A percentile compares a stretch with the other conserved stretches of the same genome.
Conservation (phyloP, 192 early-diverging fungal genomes). For the Obelidium mucronatum region DNA sequence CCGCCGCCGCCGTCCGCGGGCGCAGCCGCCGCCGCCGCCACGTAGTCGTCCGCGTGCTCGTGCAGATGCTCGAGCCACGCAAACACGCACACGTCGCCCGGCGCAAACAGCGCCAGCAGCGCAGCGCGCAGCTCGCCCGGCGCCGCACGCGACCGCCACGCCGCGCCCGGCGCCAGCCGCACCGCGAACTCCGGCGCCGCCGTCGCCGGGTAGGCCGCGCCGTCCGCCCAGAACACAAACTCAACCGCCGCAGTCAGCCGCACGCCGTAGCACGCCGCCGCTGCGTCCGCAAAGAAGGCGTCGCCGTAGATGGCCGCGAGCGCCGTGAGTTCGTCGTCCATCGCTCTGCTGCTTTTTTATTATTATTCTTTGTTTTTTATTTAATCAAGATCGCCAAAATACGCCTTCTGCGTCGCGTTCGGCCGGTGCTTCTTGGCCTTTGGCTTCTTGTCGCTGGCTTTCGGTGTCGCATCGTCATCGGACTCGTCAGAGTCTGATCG, state of each 20-base stretch:
- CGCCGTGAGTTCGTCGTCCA: constrained; percentile 40
- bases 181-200: constrained; percentile 32
- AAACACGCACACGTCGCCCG: constrained; percentile 71
- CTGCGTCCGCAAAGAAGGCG: not conserved
- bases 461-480: not conserved
- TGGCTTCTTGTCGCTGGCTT: constrained; percentile 2
- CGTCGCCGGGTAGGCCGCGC: constrained; percentile 30
- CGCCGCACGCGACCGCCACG: constrained; percentile 9
- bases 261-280: not conserved
- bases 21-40: too few species aligned
- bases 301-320: constrained; percentile 42
- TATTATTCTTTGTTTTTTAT: constrained; percentile 31
- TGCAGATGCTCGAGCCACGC: constrained; percentile 70
- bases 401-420: constrained; percentile 35
- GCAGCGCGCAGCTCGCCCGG: constrained; percentile 47
- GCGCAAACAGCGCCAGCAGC: constrained; percentile 62
- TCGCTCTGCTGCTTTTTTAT: too few species aligned
- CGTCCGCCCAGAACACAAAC: constrained; percentile 16
- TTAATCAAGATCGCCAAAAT: constrained; percentile 51
- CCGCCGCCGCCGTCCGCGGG: too few species aligned
- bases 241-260: not conserved
- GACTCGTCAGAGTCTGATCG: not conserved
- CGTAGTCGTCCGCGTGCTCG: constrained; percentile 2
- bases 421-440: constrained; percentile 20
- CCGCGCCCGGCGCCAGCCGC: constrained; percentile 21